These are phyloP conservation scores for Colletotrichum musicola DNA, from an alignment of 2,329 filamentous ascomycete species.

Conservation along the genomic window DNA sequence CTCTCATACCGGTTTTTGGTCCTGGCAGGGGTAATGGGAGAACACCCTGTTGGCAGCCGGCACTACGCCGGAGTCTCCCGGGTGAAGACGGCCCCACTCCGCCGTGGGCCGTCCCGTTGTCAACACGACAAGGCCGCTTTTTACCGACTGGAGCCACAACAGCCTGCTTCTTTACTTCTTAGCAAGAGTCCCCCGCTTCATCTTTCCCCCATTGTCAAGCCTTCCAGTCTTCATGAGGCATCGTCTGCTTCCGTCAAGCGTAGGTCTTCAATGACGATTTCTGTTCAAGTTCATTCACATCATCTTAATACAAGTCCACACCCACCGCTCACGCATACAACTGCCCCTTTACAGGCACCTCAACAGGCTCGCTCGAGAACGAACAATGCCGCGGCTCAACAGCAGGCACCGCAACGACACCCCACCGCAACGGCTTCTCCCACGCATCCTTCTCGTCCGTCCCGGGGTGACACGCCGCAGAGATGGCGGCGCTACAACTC, in stretches of 20 bases:
- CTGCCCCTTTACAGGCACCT: background rate
- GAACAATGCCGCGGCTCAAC: background rate
- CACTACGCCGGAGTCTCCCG: background rate
- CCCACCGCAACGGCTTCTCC: background rate
- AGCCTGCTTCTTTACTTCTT: too few relatives aligned
- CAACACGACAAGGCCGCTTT: too few relatives aligned
- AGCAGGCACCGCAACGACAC: background rate
- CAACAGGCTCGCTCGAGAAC: background rate
- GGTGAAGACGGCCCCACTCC: background rate
- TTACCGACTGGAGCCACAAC: too few relatives aligned
- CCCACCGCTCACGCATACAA: background rate
- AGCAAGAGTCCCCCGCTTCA: too few relatives aligned
- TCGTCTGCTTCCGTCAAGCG: background rate
- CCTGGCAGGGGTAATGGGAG: too few relatives aligned
- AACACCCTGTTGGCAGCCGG: too few relatives aligned
- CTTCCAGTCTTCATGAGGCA: too few relatives aligned
- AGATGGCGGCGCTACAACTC: background rate
- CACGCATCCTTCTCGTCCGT: background rate
- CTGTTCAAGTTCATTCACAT: background rate
- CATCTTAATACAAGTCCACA: too few relatives aligned
- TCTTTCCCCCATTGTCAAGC: too few relatives aligned
- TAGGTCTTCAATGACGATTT: background rate
- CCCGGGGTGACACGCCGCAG: background rate
- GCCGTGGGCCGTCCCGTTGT: too few relatives aligned
- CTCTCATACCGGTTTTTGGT: too few relatives aligned